A percentile compares a stretch with the other conserved stretches of the same genome.
Conservation (phyloP, 345 rosid species). For the Eucalyptus polybractea region DNA sequence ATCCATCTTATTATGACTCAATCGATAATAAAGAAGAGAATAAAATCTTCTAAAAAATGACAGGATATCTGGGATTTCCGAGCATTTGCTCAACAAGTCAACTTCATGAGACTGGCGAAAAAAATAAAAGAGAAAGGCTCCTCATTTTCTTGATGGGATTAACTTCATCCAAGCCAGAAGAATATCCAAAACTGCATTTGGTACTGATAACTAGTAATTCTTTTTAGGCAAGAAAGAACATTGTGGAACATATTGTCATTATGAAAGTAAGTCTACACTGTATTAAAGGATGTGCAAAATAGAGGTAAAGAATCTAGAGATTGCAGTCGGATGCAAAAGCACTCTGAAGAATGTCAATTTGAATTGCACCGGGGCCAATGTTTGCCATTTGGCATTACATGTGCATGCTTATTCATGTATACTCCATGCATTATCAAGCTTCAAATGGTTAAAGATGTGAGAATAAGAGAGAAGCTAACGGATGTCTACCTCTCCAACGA, state of each 20-base stretch:
- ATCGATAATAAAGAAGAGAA: neutral
- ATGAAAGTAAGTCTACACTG: neutral
- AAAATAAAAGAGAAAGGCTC: neutral
- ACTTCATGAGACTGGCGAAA: neutral
- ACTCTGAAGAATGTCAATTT: neutral
- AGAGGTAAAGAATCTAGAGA: neutral
- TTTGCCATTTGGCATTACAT: neutral
- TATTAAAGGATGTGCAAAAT: neutral
- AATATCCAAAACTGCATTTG: neutral
- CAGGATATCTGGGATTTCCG: neutral
- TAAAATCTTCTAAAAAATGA: neutral
- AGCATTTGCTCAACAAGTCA: neutral
- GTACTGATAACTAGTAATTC: neutral
- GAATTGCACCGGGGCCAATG: neutral
- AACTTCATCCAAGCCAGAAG: neutral
- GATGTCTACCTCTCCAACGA: constrained; percentile 66
- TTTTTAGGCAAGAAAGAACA: neutral
- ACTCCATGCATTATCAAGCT: neutral
- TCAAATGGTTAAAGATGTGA: neutral
- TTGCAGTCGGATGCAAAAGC: neutral
- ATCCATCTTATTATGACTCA: neutral
- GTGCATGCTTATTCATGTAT: neutral
- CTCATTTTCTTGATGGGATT: neutral
- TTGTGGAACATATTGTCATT: neutral
- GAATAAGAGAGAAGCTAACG: neutral